Percentiles rank a stretch among this genome's conserved stretches.
phyloP scores from a whole-genome alignment of 345 rosid genomes.

The Moricandia moricandioides region DNA sequence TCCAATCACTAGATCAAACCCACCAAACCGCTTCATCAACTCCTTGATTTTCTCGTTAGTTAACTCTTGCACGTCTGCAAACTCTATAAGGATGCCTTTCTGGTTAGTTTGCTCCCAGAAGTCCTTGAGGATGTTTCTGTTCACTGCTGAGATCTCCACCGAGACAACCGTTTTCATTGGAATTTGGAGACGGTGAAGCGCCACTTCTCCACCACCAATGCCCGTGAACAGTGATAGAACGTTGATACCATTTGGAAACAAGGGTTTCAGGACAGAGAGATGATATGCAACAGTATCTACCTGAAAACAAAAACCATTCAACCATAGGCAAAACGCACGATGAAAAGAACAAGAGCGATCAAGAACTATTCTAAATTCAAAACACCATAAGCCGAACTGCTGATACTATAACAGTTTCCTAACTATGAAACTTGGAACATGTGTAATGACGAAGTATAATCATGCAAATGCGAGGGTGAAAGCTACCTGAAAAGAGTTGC shows the following conservation, averaged over 20 bases:
- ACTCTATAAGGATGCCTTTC: conserved; percentile 55
- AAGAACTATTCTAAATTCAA: neutral
- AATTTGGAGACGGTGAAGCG: conserved; percentile 71
- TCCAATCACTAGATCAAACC: conserved; percentile 83
- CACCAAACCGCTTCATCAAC: conserved; percentile 53
- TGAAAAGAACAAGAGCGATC: neutral
- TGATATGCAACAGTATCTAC: conserved; percentile 96
- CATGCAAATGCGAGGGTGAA: neutral
- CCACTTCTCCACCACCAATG: conserved; percentile 94
- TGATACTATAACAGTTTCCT: neutral
- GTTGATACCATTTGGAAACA: conserved; percentile 68
- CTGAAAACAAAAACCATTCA: conserved; percentile 44
- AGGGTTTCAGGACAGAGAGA: conserved; percentile 61
- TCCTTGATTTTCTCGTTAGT: conserved; percentile 47
- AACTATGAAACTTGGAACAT: neutral
- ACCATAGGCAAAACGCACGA: neutral
- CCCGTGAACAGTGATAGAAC: conserved; percentile 87
- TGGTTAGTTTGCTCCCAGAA: conserved; percentile 97
- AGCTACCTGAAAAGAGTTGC: conserved; percentile 87
- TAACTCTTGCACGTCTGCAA: conserved; percentile 54
- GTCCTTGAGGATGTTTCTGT: conserved; percentile 54
- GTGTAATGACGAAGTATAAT: neutral
- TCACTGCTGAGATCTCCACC: conserved; percentile 67
- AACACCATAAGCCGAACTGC: neutral
- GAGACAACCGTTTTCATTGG: conserved; percentile 69